Evolutionary conservation across 192 early-diverging fungal species (phyloP), one percentile per base, ranked within the genome.

Genomic region (Endogone sp.): DNA sequence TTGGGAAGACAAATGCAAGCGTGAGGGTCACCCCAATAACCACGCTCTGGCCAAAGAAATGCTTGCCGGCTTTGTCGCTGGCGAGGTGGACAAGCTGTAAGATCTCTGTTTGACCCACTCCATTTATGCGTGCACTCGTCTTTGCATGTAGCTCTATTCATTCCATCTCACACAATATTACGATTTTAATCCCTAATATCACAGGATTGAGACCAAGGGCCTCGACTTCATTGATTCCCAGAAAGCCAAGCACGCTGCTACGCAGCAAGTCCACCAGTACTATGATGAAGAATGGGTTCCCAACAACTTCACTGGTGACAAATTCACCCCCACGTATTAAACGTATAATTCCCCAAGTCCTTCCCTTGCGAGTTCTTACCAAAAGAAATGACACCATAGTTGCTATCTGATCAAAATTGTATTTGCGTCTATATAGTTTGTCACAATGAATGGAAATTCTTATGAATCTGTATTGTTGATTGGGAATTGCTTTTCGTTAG

Each of bases 161-260:
- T n/a, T n/a, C 37, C 13, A 8, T 44, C 37, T 44, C 37, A 44
- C 37, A 44, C 37, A 44, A 4, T 44, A 8, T 13, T 44, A 21
- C 61, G 49, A 28, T 32, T 4, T 55, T n/a, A n/a, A 23, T 56
- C 9, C 44, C 29, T 28, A 28, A 68, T 60, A 2, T 59, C 67
- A 71, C 60, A 64, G 54, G 58, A 81, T 56, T 57, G 77, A 81
- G 70, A 77, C 79, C 76, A 81, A 83, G 77, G 79, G 81, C 57
- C 66, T 83, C 56, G 76, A 83, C 61, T 80, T 75, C 65, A 24
- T 83, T 56, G 81, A 83, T 63, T 69, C 71, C 59, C 70, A 80
- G 69, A 83, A 76, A 73, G 76, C 81, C 58, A 83, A 83, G 79
- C 71, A 44, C 1, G 32, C 63, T 21, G 77, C 77, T 29, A 64